A percentile compares a stretch with the other conserved stretches of the same genome.
Evolutionary conservation across 306 rosid species (phyloP).

Genomic region (Cucurbita moschata): DNA sequence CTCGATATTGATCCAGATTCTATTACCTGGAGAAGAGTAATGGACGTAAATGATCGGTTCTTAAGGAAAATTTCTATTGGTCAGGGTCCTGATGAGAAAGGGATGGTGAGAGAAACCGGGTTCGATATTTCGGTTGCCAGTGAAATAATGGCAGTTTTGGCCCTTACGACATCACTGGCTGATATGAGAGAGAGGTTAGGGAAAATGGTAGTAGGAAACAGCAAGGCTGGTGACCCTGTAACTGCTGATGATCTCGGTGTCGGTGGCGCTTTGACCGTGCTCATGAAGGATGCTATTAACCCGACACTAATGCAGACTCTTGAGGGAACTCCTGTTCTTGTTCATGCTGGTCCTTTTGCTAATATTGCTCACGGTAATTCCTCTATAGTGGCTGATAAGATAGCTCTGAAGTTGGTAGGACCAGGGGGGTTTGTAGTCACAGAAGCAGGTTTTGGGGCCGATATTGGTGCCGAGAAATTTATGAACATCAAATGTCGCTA

Average conservation of each 20-base stretch:
- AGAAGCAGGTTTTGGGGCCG: slow-evolving; percentile 98
- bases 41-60: slow-evolving; percentile 89
- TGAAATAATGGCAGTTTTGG: slow-evolving; percentile 99
- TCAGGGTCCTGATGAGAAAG: slow-evolving; percentile 96
- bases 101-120: slow-evolving; percentile 94
- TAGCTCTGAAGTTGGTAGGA: slow-evolving; percentile 87
- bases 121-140: slow-evolving; percentile 97
- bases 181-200: slow-evolving; percentile 98
- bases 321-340: slow-evolving; percentile 97
- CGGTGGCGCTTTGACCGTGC: slow-evolving; percentile 91
- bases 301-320: slow-evolving; percentile 99
- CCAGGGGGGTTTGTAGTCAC: slow-evolving; percentile 96
- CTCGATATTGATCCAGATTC: slow-evolving; percentile 81
- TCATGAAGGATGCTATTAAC: slow-evolving; percentile 94
- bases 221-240: slow-evolving; percentile 80
- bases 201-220: slow-evolving; percentile 89
- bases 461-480: slow-evolving; percentile 90
- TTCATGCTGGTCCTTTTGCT: slow-evolving; percentile 97
- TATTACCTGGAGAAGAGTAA: slow-evolving; percentile 94
- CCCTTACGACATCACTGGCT: slow-evolving; percentile 73
- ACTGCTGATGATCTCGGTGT: slow-evolving; percentile 94
- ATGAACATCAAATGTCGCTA: slow-evolving; percentile 92
- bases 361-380: slow-evolving; percentile 98
- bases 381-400: slow-evolving; percentile 93
- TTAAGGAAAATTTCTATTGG: slow-evolving; percentile 82